Percentiles rank a stretch among this genome's conserved stretches.
These are phyloP conservation scores for Trichosporon inkin DNA, from an alignment of 1,284 basidiomycete species.

Conservation along the genomic window DNA sequence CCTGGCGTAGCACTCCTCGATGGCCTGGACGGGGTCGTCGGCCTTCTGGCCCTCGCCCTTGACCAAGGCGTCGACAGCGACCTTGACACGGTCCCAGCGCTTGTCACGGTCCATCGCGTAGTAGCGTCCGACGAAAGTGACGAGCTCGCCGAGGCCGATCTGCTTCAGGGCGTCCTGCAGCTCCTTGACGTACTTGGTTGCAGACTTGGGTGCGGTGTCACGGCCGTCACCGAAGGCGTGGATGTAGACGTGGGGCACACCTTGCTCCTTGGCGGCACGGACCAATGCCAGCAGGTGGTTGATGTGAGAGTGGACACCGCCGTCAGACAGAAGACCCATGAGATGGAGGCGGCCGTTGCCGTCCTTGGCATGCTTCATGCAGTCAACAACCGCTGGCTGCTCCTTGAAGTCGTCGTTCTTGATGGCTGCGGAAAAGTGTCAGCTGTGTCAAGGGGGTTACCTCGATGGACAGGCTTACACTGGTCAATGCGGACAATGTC, in stretches of 20 bases:
- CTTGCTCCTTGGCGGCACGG: constrained; percentile 76
- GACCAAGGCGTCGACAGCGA: constrained; percentile 76
- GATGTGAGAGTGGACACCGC: constrained; percentile 92
- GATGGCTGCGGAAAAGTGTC: constrained; percentile 56
- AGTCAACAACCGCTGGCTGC: constrained; percentile 65
- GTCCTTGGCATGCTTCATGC: constrained; percentile 70
- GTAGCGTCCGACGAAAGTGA: constrained; percentile 79
- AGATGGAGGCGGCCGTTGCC: constrained; percentile 75
- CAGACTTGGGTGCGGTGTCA: constrained; percentile 79
- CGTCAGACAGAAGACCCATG: constrained; percentile 82
- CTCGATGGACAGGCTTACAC: constrained; percentile 29
- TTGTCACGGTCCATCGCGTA: constrained; percentile 96
- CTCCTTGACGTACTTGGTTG: constrained; percentile 67
- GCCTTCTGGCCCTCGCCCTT: constrained; percentile 65
- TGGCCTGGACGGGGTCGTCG: constrained; percentile 62
- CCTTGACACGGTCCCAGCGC: constrained; percentile 85
- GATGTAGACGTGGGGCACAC: constrained; percentile 75
- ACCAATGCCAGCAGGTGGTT: constrained; percentile 78
- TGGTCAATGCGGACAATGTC: constrained; percentile 90
- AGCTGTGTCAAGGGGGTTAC: not conserved
- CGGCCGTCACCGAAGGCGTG: constrained; percentile 84
- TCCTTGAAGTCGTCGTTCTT: constrained; percentile 82
- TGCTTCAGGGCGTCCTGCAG: constrained; percentile 72
- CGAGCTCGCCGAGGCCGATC: constrained; percentile 59
- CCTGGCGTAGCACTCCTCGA: constrained; percentile 68